Evolutionary conservation across 495 filamentous ascomycete genomes (phyloP).

Genomic region (Friedmanniomyces endolithicus): DNA sequence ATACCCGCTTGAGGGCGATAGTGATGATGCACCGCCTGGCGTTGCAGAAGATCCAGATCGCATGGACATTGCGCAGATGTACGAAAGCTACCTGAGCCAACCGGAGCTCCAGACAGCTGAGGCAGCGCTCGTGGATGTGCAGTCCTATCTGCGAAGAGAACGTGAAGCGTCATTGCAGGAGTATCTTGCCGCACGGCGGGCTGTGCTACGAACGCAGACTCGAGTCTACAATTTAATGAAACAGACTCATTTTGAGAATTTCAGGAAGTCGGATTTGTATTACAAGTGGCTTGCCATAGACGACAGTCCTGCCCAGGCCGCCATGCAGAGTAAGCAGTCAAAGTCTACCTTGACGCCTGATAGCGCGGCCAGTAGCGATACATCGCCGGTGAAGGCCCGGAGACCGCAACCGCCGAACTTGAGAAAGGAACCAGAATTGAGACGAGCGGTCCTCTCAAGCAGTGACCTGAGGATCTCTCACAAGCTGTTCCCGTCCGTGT

Average conservation of each 20-base stretch:
- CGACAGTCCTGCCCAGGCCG: slow-evolving; percentile 44
- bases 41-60: slow-evolving; percentile 58
- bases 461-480: slow-evolving; percentile 39
- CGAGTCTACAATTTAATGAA: slow-evolving; percentile 72
- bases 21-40: slow-evolving; percentile 52
- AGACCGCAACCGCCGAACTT: slow-evolving; percentile 7
- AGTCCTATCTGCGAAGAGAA: slow-evolving; percentile 65
- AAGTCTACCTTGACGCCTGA: slow-evolving; percentile 22
- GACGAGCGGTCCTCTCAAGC: slow-evolving; percentile 46
- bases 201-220: slow-evolving; percentile 73
- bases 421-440: slow-evolving; percentile 35
- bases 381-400: slow-evolving; percentile 13
- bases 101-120: slow-evolving; percentile 67
- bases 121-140: slow-evolving; percentile 54
- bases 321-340: slow-evolving; percentile 13
- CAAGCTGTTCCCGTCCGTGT: slow-evolving; percentile 26
- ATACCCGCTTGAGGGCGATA: slow-evolving; percentile 88
- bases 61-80: slow-evolving; percentile 76
- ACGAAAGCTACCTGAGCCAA: slow-evolving; percentile 73
- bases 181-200: slow-evolving; percentile 70
- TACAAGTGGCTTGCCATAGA: slow-evolving; percentile 92
- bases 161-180: slow-evolving; percentile 61
- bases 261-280: slow-evolving; percentile 83
- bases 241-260: slow-evolving; percentile 62
- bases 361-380: slow-evolving; percentile 3